Percentiles rank a stretch among this genome's conserved stretches.
Conservation (phyloP, 2,329 filamentous ascomycete species). For the Tolypocladium ovalisporum region DNA sequence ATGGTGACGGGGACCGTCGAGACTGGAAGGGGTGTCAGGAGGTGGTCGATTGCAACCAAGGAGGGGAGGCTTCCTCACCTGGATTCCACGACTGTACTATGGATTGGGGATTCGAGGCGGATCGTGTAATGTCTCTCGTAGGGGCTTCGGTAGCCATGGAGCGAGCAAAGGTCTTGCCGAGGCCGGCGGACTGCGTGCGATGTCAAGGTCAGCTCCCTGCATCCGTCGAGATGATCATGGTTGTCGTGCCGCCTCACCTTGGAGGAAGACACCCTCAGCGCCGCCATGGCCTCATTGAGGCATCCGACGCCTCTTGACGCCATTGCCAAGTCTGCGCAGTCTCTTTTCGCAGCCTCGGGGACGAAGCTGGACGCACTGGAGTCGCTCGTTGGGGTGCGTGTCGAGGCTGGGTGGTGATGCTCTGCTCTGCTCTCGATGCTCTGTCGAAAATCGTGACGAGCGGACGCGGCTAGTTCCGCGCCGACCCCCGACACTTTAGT, state of each 20-base stretch:
- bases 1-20: conserved; percentile 70
- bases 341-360: background rate
- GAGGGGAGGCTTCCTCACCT: conserved; percentile 19
- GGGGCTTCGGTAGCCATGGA: conserved; percentile 46
- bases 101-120: conserved; percentile 18
- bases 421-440: too few relatives aligned
- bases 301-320: conserved; percentile 28
- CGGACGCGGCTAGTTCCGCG: conserved; percentile 15
- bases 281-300: conserved; percentile 41
- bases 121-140: conserved; percentile 24
- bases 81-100: conserved; percentile 33
- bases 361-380: background rate
- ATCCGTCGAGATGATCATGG: too few relatives aligned
- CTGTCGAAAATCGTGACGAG: conserved; percentile 16
- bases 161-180: conserved; percentile 33
- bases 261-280: conserved; percentile 33
- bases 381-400: background rate
- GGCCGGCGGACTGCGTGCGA: conserved; percentile 21
- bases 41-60: background rate
- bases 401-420: background rate
- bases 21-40: conserved; percentile 22
- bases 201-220: background rate
- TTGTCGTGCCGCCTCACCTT: conserved; percentile 18
- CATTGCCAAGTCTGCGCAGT: conserved; percentile 1
- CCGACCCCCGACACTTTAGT: conserved; percentile 15